A percentile compares a stretch with the other conserved stretches of the same genome.
Evolutionary conservation across 169 alveolate species (phyloP).

Genomic region (Plasmodium gonderi): DNA sequence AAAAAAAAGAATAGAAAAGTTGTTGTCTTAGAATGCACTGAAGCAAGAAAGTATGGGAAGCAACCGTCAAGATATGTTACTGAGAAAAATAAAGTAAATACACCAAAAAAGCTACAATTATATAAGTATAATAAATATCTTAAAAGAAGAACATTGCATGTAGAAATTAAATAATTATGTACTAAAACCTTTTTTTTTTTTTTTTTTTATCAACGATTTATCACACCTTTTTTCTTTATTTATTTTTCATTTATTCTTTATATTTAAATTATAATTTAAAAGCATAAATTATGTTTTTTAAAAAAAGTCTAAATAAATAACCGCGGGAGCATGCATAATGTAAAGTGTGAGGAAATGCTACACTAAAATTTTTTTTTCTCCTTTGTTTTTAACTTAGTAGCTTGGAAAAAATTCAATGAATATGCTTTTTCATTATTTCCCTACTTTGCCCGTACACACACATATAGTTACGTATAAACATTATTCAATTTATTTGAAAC

Average conservation of each 20-base stretch:
- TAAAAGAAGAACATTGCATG: constrained; percentile 84
- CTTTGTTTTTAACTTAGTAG: neutral
- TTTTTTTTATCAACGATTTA: neutral
- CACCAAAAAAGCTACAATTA: constrained; percentile 84
- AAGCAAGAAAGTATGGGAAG: constrained; percentile 81
- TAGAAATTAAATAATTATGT: constrained; percentile 78
- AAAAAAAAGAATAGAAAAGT: constrained; percentile 76
- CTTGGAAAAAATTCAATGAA: neutral
- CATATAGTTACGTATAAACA: neutral
- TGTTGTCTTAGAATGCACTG: constrained; percentile 84
- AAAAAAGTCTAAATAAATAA: neutral
- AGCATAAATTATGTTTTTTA: neutral
- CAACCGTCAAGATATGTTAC: constrained; percentile 85
- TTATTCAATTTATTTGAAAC: neutral
- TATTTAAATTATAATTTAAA: neutral
- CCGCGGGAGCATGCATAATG: too few species aligned
- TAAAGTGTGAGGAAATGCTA: neutral
- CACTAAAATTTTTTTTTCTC: neutral
- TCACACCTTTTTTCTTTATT: neutral
- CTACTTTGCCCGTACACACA: neutral
- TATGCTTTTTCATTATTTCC: neutral
- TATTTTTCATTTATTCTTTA: neutral
- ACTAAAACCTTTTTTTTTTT: neutral
- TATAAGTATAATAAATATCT: constrained; percentile 86
- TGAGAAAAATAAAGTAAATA: constrained; percentile 84